phyloP scores from a whole-genome alignment of 2,329 filamentous ascomycete species.

The Fusarium sp. region DNA sequence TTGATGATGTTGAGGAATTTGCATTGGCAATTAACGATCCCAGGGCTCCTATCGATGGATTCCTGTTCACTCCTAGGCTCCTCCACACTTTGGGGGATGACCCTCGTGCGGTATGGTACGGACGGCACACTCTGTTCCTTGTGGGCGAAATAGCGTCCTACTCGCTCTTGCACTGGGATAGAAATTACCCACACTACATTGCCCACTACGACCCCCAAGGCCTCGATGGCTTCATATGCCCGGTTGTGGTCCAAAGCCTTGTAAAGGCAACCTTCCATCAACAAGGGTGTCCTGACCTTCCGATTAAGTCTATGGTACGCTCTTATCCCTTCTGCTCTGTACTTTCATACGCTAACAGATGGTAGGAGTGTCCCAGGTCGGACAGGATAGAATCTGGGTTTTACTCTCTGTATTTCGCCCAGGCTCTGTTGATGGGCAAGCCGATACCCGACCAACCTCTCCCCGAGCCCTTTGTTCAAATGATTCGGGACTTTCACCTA shows the following conservation, averaged over 20 bases:
- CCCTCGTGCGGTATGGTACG: neutral
- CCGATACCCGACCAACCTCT: accelerated
- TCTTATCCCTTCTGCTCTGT: accelerated
- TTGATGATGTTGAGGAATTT: neutral
- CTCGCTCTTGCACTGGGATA: neutral
- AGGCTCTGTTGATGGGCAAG: neutral
- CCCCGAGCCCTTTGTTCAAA: accelerated
- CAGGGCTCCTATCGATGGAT: neutral
- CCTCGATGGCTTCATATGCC: neutral
- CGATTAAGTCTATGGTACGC: neutral
- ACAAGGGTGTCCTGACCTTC: neutral
- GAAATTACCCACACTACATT: accelerated
- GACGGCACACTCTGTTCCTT: neutral
- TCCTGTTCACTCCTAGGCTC: neutral
- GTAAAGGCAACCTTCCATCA: neutral
- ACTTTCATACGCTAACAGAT: neutral
- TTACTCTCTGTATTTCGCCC: neutral
- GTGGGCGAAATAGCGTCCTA: accelerated
- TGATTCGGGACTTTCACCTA: neutral
- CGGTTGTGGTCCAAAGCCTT: neutral
- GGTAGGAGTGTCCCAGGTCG: neutral
- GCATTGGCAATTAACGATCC: neutral
- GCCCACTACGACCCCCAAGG: neutral
- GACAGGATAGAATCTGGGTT: neutral
- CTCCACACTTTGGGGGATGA: neutral